These are phyloP conservation scores for Geranium brycei DNA, from an alignment of 345 rosid genomes.

Conservation along the genomic window DNA sequence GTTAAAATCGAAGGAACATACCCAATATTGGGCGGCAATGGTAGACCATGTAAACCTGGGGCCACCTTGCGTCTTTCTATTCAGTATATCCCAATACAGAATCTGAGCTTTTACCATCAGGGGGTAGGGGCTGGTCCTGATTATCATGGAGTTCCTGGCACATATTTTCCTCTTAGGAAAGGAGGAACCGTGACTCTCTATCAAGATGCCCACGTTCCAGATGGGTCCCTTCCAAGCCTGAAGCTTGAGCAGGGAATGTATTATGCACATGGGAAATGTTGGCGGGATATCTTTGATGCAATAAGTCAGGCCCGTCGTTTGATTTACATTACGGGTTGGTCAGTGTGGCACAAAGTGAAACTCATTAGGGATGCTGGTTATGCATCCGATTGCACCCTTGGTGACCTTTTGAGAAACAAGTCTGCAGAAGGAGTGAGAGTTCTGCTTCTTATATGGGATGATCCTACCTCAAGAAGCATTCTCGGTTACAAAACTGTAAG, in stretches of 20 bases:
- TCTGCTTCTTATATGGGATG: constrained; percentile 93
- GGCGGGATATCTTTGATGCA: constrained; percentile 79
- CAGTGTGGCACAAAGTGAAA: constrained; percentile 81
- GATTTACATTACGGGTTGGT: constrained; percentile 92
- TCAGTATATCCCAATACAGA: constrained; percentile 63
- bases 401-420: constrained; percentile 72
- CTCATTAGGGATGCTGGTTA: constrained; percentile 47
- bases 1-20: constrained; percentile 53
- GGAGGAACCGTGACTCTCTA: constrained; percentile 75
- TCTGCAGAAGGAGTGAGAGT: constrained; percentile 96
- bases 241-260: constrained; percentile 47
- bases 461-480: constrained; percentile 83
- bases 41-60: constrained; percentile 79
- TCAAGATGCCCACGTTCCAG: constrained; percentile 92
- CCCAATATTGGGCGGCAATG: constrained; percentile 39
- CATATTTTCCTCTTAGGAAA: constrained; percentile 86
- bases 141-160: constrained; percentile 75
- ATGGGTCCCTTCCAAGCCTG: constrained; percentile 57
- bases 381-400: constrained; percentile 41
- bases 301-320: constrained; percentile 65
- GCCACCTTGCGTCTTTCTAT: constrained; percentile 54
- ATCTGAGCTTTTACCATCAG: constrained; percentile 45
- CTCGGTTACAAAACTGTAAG: constrained; percentile 78
- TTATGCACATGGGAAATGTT: constrained; percentile 79
- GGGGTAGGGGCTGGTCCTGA: constrained; percentile 89